These are phyloP conservation scores for Pichia sp. DNA, from an alignment of 1,139 yeast genomes.

Conservation along the genomic window DNA sequence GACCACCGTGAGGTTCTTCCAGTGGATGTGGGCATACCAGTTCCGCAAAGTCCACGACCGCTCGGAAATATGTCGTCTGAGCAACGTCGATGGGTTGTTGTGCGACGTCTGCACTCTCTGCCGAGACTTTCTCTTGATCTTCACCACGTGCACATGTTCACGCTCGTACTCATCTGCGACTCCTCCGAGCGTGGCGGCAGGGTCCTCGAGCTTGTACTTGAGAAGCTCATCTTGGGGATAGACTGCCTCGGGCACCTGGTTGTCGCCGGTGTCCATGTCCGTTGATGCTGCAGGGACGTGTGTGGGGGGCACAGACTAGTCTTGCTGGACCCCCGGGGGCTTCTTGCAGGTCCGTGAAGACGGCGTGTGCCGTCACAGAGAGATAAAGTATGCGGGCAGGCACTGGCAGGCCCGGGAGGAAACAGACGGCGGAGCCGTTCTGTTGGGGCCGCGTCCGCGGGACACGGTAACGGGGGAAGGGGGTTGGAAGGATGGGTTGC, in stretches of 20 bases:
- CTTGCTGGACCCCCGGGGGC: no score
- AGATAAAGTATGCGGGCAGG: no score
- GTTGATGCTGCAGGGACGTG: neutral
- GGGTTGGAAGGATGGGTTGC: no score
- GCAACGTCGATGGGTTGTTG: conserved; percentile 15
- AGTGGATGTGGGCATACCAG: conserved; percentile 36
- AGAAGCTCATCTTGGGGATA: conserved; percentile 28
- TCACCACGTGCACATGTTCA: conserved; percentile 11
- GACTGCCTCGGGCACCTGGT: conserved; percentile 18
- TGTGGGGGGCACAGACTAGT: no score
- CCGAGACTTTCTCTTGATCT: conserved; percentile 17
- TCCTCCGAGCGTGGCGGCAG: no score
- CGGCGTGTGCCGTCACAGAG: no score
- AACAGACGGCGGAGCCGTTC: no score
- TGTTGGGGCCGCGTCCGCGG: no score
- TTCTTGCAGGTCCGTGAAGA: no score
- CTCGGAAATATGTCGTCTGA: conserved; percentile 31
- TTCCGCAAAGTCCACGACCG: conserved; percentile 37
- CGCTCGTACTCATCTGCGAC: no score
- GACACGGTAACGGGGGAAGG: no score
- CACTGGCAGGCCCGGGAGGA: no score
- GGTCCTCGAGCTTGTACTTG: conserved; percentile 22
- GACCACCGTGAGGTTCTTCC: conserved; percentile 31
- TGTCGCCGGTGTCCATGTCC: neutral
- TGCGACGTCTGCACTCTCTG: conserved; percentile 22